Percentiles rank a stretch among this genome's conserved stretches.
Evolutionary conservation across 345 rosid species (phyloP).

Genomic region (Citrus sinensis): DNA sequence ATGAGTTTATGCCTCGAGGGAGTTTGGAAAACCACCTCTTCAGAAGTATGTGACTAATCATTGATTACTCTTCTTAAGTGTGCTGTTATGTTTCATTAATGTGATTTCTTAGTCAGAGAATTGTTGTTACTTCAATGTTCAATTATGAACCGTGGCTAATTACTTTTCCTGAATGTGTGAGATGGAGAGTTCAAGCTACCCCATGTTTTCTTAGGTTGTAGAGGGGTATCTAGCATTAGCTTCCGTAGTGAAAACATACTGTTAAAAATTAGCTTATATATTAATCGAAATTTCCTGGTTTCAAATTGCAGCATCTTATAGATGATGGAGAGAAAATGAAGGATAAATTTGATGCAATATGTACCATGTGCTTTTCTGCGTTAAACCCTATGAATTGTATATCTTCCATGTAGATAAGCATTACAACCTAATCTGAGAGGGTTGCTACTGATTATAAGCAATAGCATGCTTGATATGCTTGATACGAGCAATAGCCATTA

Average conservation of each 20-base stretch:
- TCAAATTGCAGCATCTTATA: not conserved
- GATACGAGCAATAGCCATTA: not conserved
- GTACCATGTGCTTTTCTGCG: not conserved
- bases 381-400: not conserved
- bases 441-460: not conserved
- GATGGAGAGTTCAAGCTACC: not conserved
- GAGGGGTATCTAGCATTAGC: not conserved
- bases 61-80: not conserved
- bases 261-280: not conserved
- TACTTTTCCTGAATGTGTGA: not conserved
- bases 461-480: not conserved
- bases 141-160: not conserved
- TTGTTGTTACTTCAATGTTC: not conserved
- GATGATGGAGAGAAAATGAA: not conserved
- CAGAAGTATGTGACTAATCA: constrained; percentile 51
- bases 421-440: not conserved
- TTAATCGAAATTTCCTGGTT: not conserved
- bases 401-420: not conserved
- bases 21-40: constrained; percentile 85
- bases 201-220: not conserved
- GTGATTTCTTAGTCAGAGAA: not conserved
- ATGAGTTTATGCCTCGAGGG: constrained; percentile 81
- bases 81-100: not conserved
- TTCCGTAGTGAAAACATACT: not conserved
- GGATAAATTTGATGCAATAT: not conserved